phyloP scores from a whole-genome alignment of 2,329 filamentous ascomycete species.

The Colletotrichum sp. region DNA sequence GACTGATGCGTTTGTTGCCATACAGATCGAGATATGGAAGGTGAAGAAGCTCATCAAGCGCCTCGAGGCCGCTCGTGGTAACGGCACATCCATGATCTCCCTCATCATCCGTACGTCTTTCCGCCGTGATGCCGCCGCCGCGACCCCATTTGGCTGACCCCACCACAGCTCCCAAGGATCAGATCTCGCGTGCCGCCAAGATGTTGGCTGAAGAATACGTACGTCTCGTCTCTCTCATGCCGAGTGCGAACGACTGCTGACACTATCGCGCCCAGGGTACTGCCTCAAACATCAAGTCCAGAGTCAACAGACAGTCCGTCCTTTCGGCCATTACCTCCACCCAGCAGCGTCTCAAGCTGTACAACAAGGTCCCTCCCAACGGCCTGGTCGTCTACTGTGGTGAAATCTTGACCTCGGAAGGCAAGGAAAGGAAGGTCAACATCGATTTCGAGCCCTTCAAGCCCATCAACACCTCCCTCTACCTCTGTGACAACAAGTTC shows the following conservation, averaged over 20 bases:
- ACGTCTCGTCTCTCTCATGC: slow-evolving; percentile 40
- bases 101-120: slow-evolving; percentile 84
- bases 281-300: slow-evolving; percentile 99
- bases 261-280: slow-evolving; percentile 70
- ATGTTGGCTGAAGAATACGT: slow-evolving; percentile 99
- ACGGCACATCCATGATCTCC: slow-evolving; percentile 99
- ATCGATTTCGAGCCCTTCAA: slow-evolving; percentile 99
- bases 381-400: slow-evolving; percentile 98
- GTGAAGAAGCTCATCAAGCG: slow-evolving; percentile 99
- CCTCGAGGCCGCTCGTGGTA: slow-evolving; percentile 94
- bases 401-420: slow-evolving; percentile 99
- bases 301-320: slow-evolving; percentile 97
- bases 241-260: slow-evolving; percentile 27
- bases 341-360: slow-evolving; percentile 97
- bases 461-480: slow-evolving; percentile 99
- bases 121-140: not conserved
- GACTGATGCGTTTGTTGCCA: slow-evolving; percentile 18
- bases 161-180: slow-evolving; percentile 87
- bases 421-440: slow-evolving; percentile 99
- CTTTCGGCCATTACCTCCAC: slow-evolving; percentile 98
- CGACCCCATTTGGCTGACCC: slow-evolving; percentile 18
- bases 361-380: slow-evolving; percentile 98
- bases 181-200: slow-evolving; percentile 94
- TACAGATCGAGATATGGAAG: slow-evolving; percentile 84
- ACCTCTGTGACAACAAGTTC: slow-evolving; percentile 99